A percentile compares a stretch with the other conserved stretches of the same genome.
These are phyloP conservation scores for Hymenotorrendiella dingleyae DNA, from an alignment of 2,329 filamentous ascomycete species.

Conservation along the genomic window DNA sequence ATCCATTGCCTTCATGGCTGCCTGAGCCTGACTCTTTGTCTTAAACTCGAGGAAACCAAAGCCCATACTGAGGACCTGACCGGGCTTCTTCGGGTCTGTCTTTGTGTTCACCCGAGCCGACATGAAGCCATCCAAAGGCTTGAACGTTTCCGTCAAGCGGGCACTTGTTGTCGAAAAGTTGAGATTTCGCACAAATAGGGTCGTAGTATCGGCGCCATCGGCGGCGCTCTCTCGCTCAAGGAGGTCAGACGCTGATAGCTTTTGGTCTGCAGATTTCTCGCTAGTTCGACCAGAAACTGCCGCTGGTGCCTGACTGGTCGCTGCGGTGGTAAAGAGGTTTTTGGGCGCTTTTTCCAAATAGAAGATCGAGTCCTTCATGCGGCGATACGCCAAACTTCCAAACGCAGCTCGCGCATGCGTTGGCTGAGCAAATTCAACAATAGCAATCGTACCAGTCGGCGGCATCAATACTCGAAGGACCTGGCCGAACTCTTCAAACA, in stretches of 20 bases:
- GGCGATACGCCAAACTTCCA: conserved; percentile 77
- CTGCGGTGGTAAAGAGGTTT: conserved; percentile 55
- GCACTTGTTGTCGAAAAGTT: conserved; percentile 84
- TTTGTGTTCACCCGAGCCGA: conserved; percentile 91
- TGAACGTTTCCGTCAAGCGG: conserved; percentile 70
- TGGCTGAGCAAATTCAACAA: conserved; percentile 78
- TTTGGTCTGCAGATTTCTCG: conserved; percentile 38
- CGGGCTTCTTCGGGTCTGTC: conserved; percentile 82
- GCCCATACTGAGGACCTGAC: conserved; percentile 88
- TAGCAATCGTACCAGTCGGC: conserved; percentile 85
- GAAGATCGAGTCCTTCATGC: conserved; percentile 83
- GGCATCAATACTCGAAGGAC: conserved; percentile 84
- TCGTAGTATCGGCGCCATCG: conserved; percentile 61
- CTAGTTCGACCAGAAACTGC: conserved; percentile 10
- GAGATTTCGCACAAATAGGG: conserved; percentile 88
- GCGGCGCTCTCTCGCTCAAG: conserved; percentile 49
- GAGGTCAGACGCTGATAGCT: conserved; percentile 63
- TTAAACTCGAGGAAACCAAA: conserved; percentile 93
- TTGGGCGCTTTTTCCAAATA: conserved; percentile 92
- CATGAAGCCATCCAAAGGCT: conserved; percentile 78
- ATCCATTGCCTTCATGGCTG: conserved; percentile 80
- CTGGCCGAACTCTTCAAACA: conserved; percentile 60
- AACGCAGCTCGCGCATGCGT: conserved; percentile 81
- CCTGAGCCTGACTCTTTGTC: conserved; percentile 69
- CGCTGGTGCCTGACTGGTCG: conserved; percentile 9